These are phyloP conservation scores for Euptelea pleiosperma DNA, from an alignment of 164 flowering plant genomes.

Conservation along the genomic window DNA sequence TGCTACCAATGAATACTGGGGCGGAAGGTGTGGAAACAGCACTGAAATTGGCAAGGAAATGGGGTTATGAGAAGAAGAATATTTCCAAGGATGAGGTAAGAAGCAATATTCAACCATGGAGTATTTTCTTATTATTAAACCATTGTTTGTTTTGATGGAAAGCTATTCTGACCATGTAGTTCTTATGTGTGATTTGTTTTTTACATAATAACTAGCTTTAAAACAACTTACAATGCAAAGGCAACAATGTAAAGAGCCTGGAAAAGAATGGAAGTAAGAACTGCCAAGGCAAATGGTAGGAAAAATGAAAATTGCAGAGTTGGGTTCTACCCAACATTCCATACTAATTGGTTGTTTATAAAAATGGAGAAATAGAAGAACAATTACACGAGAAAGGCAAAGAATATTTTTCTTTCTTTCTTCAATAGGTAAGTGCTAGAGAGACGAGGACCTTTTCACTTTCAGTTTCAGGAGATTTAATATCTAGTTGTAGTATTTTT, in stretches of 20 bases:
- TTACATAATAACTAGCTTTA: background rate
- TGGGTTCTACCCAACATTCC: no score
- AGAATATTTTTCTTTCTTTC: no score
- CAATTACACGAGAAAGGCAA: no score
- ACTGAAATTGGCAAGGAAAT: constrained; percentile 81
- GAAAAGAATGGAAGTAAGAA: background rate
- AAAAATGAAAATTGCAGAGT: background rate
- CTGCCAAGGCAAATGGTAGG: background rate
- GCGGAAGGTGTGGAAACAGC: constrained; percentile 99
- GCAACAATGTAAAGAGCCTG: no score
- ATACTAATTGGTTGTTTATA: no score
- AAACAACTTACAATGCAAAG: no score
- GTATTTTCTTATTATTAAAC: background rate
- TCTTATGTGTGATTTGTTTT: background rate
- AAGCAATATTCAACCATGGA: background rate
- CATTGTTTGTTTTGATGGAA: background rate
- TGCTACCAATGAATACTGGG: constrained; percentile 98
- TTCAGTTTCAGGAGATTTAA: no score
- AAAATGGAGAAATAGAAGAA: no score
- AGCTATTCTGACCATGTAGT: background rate
- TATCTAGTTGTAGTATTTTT: no score
- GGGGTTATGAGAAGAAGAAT: constrained; percentile 89
- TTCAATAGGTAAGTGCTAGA: no score
- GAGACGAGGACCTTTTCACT: no score
- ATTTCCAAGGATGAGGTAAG: constrained; percentile 84